Conservation (phyloP, 1,139 yeast species). For the Debaryomycetaceae sp. region DNA sequence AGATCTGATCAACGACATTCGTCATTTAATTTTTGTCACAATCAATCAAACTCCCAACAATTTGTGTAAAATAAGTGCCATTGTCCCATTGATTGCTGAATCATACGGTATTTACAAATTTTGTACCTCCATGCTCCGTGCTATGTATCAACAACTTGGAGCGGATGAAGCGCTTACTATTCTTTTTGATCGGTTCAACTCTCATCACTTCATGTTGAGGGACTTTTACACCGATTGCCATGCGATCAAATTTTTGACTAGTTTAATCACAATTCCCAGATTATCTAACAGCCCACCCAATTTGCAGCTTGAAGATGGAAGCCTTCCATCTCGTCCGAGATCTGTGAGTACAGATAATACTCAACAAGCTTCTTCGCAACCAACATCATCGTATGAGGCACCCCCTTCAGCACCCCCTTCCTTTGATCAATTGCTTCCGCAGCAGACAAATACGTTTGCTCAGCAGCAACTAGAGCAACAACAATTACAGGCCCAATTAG, state of each 20-base stretch:
- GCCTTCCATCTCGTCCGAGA: constrained; percentile 38
- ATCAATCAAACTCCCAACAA: constrained; percentile 62
- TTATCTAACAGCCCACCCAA: constrained; percentile 70
- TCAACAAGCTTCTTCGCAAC: constrained; percentile 31
- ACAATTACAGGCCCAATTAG: constrained; percentile 61
- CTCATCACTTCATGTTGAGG: constrained; percentile 77
- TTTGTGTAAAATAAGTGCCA: constrained; percentile 81
- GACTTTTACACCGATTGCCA: constrained; percentile 92
- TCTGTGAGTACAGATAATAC: constrained; percentile 23
- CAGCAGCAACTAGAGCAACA: constrained; percentile 65
- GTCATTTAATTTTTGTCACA: constrained; percentile 72
- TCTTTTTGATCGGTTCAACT: constrained; percentile 64
- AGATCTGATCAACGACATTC: constrained; percentile 79
- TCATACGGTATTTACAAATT: constrained; percentile 91
- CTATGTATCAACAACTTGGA: constrained; percentile 74
- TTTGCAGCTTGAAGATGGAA: constrained; percentile 49
- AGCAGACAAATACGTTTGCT: constrained; percentile 45
- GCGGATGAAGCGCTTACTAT: constrained; percentile 78
- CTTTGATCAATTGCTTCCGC: constrained; percentile 41
- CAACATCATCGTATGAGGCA: constrained; percentile 27
- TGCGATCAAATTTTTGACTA: constrained; percentile 75
- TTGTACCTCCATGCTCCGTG: constrained; percentile 85
- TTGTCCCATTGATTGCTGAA: constrained; percentile 92
- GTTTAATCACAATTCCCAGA: constrained; percentile 83
- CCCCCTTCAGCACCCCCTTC: constrained; percentile 30